Evolutionary conservation across 441 rosid genomes (phyloP).

Genomic region (Arabidopsis lyrata): DNA sequence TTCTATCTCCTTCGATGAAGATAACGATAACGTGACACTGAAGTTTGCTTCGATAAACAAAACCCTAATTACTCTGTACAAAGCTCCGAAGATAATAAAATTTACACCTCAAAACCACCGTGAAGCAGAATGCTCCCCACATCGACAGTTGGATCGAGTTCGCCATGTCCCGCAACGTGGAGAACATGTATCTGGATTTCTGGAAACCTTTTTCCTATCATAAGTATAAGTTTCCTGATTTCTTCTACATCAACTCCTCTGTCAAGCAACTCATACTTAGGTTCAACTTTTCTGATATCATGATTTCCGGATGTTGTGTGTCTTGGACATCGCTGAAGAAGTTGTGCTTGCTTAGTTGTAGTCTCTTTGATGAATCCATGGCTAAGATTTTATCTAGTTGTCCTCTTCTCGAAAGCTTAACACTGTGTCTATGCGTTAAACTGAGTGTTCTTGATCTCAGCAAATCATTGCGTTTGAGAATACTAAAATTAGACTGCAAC

Average conservation of each 20-base stretch:
- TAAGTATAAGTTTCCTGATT: not conserved
- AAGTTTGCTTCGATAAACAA: too few relatives aligned
- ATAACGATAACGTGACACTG: too few relatives aligned
- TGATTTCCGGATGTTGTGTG: not conserved
- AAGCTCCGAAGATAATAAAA: not conserved
- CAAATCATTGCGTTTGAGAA: not conserved
- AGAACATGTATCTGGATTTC: not conserved
- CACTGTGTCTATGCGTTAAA: not conserved
- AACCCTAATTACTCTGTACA: too few relatives aligned
- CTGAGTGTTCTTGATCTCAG: conserved; percentile 17
- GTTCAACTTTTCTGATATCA: not conserved
- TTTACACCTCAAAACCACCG: not conserved
- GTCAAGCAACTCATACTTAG: not conserved
- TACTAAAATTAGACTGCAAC: not conserved
- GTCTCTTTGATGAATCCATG: not conserved
- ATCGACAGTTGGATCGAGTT: conserved; percentile 10
- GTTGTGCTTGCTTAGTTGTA: not conserved
- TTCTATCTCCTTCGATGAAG: too few relatives aligned
- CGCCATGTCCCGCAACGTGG: conserved; percentile 11
- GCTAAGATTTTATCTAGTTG: not conserved
- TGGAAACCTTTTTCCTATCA: too few relatives aligned
- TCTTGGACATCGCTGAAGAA: conserved; percentile 18
- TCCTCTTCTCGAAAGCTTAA: conserved; percentile 4
- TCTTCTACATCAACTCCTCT: conserved; percentile 3
- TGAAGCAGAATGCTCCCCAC: too few relatives aligned